Evolutionary conservation across 1,284 basidiomycete genomes (phyloP).

Genomic region (Megacollybia platyphylla): DNA sequence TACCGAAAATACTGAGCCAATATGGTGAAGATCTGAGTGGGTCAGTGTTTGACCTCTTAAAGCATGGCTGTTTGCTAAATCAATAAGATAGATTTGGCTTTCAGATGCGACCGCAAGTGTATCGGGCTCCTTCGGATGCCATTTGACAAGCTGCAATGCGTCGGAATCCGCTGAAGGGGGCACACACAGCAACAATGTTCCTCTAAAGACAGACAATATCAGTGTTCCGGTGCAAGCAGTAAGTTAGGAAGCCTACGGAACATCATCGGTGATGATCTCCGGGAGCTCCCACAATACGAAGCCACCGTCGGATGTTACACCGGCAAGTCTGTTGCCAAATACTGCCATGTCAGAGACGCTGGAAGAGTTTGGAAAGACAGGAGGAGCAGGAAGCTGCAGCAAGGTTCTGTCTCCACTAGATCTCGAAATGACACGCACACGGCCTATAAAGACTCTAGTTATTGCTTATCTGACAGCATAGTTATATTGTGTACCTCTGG

Average conservation of each 20-base stretch:
- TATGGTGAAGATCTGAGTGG: conserved; percentile 51
- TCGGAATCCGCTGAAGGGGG: conserved; percentile 44
- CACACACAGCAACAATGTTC: conserved; percentile 57
- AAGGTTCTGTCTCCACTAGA: conserved; percentile 76
- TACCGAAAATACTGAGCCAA: conserved; percentile 52
- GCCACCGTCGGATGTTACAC: conserved; percentile 74
- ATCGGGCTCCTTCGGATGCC: conserved; percentile 68
- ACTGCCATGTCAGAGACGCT: conserved; percentile 76
- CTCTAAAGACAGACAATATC: conserved; percentile 24
- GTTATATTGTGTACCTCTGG: conserved; percentile 37
- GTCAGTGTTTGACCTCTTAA: conserved; percentile 50
- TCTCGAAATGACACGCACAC: conserved; percentile 73
- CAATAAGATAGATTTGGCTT: conserved; percentile 58
- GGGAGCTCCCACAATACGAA: conserved; percentile 80
- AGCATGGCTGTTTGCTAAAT: conserved; percentile 47
- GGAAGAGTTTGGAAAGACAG: conserved; percentile 43
- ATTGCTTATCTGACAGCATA: neutral
- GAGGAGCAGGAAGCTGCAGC: conserved; percentile 49
- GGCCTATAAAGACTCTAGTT: conserved; percentile 27
- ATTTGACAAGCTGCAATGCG: conserved; percentile 65
- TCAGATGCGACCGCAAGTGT: conserved; percentile 70
- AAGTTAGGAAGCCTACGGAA: conserved; percentile 42
- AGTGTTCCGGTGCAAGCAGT: conserved; percentile 5
- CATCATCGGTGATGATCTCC: conserved; percentile 68
- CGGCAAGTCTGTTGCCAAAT: conserved; percentile 66